phyloP scores from a whole-genome alignment of 2,329 filamentous ascomycete species.

The Talaromyces sp. region DNA sequence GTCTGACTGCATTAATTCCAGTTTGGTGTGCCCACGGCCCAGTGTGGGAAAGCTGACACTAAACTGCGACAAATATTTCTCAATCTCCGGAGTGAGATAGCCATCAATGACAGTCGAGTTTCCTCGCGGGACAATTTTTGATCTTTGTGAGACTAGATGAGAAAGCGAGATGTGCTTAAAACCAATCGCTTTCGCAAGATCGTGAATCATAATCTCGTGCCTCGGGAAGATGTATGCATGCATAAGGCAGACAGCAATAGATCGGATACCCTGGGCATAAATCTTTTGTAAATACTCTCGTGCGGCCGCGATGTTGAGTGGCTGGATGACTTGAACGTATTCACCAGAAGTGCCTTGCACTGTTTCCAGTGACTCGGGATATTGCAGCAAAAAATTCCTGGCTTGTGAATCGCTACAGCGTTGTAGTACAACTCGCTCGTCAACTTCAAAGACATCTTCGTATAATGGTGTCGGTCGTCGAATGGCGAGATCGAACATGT shows the following conservation, averaged over 20 bases:
- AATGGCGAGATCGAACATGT: slow-evolving; percentile 87
- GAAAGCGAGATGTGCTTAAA: slow-evolving; percentile 77
- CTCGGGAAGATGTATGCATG: slow-evolving; percentile 87
- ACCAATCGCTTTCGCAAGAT: slow-evolving; percentile 73
- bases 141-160: slow-evolving; percentile 78
- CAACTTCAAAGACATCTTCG: slow-evolving; percentile 74
- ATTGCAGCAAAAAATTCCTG: slow-evolving; percentile 39
- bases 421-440: slow-evolving; percentile 84
- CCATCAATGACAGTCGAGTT: slow-evolving; percentile 75
- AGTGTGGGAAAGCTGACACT: slow-evolving; percentile 74
- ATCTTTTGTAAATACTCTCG: slow-evolving; percentile 61
- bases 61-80: slow-evolving; percentile 72
- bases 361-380: slow-evolving; percentile 38
- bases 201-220: slow-evolving; percentile 74
- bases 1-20: slow-evolving; percentile 23
- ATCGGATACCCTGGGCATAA: slow-evolving; percentile 65
- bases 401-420: slow-evolving; percentile 74
- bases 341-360: slow-evolving; percentile 66
- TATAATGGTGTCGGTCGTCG: slow-evolving; percentile 82
- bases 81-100: slow-evolving; percentile 72
- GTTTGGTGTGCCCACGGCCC: slow-evolving; percentile 68
- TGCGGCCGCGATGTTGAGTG: slow-evolving; percentile 50
- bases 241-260: slow-evolving; percentile 84
- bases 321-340: slow-evolving; percentile 62
- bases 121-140: slow-evolving; percentile 69